These are phyloP conservation scores for Leccinum boreale DNA, from an alignment of 768 basidiomycete genomes.

Conservation along the genomic window DNA sequence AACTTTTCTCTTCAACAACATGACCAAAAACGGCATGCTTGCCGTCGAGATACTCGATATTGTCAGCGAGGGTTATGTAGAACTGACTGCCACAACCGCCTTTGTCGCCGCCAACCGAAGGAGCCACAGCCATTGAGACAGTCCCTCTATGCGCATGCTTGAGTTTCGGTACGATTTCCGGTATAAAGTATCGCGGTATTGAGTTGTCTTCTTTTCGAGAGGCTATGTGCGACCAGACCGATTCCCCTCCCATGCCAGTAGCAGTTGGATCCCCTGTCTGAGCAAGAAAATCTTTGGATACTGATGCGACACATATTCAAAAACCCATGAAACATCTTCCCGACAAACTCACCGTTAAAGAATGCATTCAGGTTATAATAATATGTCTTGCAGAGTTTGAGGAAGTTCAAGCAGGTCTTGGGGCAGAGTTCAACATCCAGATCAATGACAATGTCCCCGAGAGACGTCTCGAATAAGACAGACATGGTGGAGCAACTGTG, in stretches of 20 bases:
- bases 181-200: constrained; percentile 80
- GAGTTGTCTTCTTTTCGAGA: constrained; percentile 36
- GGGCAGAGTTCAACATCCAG: constrained; percentile 90
- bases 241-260: constrained; percentile 91
- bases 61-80: constrained; percentile 89
- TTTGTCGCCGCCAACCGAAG: constrained; percentile 58
- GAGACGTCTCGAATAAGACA: constrained; percentile 92
- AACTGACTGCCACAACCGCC: constrained; percentile 96
- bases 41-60: constrained; percentile 93
- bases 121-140: constrained; percentile 96
- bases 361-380: constrained; percentile 97
- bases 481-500: constrained; percentile 56
- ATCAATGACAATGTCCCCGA: constrained; percentile 97
- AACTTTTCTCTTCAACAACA: constrained; percentile 75
- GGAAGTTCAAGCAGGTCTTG: constrained; percentile 89
- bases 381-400: constrained; percentile 96
- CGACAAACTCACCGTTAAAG: constrained; percentile 79
- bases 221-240: constrained; percentile 74
- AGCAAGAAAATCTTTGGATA: constrained; percentile 96
- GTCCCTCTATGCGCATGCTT: constrained; percentile 87
- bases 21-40: constrained; percentile 93
- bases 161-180: constrained; percentile 73
- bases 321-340: background rate
- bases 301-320: constrained; percentile 37
- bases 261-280: constrained; percentile 97